Conservation (phyloP, 1,139 yeast genomes). For the Magnusiomyces fungicola region DNA sequence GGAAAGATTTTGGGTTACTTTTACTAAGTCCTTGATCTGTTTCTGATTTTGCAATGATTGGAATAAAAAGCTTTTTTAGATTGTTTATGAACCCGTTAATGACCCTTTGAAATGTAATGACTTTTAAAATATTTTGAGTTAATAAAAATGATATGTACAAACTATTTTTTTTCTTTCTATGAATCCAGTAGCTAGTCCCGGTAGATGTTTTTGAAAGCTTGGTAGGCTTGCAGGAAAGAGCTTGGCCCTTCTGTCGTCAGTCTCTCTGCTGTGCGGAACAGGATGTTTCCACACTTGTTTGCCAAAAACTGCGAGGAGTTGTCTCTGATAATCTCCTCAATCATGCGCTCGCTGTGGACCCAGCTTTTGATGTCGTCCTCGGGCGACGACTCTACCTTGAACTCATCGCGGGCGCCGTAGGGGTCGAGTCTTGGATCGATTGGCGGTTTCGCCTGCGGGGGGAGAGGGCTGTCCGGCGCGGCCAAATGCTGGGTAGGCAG, state of each 20-base stretch:
- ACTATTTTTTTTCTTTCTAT: no score
- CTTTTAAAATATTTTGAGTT: no score
- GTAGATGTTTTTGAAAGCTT: conserved; percentile 1
- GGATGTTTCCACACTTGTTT: conserved; percentile 25
- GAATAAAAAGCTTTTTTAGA: not conserved
- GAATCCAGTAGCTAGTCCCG: no score
- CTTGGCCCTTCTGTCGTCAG: not conserved
- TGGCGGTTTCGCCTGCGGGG: not conserved
- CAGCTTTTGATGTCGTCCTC: conserved; percentile 25
- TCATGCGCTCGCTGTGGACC: conserved; percentile 25
- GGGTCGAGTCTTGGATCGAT: conserved; percentile 33
- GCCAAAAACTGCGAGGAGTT: conserved; percentile 22
- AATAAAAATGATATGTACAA: no score
- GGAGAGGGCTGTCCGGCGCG: not conserved
- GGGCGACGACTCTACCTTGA: conserved; percentile 15
- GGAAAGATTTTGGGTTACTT: conserved; percentile 97
- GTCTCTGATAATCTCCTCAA: conserved; percentile 32
- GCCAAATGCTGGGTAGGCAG: conserved; percentile 2
- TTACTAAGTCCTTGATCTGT: conserved; percentile 62
- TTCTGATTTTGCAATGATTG: not conserved
- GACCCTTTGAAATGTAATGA: no score
- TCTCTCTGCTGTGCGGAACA: conserved; percentile 10
- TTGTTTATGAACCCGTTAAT: no score
- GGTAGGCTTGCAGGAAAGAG: conserved; percentile 1
- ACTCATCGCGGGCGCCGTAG: conserved; percentile 29